Evolutionary conservation across 495 filamentous ascomycete genomes (phyloP), one percentile per base, ranked within the genome.

Genomic region (Sabuloglossum arenarium): DNA sequence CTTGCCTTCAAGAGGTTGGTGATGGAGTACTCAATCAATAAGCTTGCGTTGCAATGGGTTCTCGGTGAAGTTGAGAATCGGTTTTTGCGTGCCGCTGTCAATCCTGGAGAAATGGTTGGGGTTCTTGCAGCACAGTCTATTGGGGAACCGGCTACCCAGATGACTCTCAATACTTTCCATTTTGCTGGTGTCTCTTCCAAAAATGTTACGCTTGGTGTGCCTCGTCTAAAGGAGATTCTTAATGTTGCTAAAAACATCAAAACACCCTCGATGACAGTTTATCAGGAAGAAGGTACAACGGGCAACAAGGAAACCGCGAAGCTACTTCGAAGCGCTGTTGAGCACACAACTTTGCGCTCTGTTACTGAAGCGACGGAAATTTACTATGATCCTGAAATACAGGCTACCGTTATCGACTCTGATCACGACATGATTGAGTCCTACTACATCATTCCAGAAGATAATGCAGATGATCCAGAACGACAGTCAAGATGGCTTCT

Each of bases 121-220:
- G 93, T 97, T 31, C 76, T 99, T 63, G 91, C 91, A 56, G 91
- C 91, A 11, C 91, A 99, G 70, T 96, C 89, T 27, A 97, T 99
- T 68, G 91, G 91, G 73, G 91, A 99, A 67, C 91, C 91, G 21
- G 91, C 91, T 46, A 99, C 91, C 1, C 91, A 99, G 71, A 99
- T 99, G 91, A 99, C 91, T 0, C 69, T 99, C 50, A 99, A 99
- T 70, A 99, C 91, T 28, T 99, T 99, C 81, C 91, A 99, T 77
- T 97, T 99, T 70, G 88, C 91, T 68, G 91, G 91, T 93, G 88
- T 98, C 45, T 93, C 93, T 1, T 94, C 91, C 24, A 99, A 99
- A 81, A 99, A 97, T 75, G 88, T 97, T 52, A 99, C 91, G 24
- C 84, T 97, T 54, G 91, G 91, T 85, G 91, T 99, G 25, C 91